Percentiles rank a stretch among this genome's conserved stretches.
These are phyloP conservation scores for Calonectria pauciramosa DNA, from an alignment of 2,329 filamentous ascomycete genomes.

Conservation along the genomic window DNA sequence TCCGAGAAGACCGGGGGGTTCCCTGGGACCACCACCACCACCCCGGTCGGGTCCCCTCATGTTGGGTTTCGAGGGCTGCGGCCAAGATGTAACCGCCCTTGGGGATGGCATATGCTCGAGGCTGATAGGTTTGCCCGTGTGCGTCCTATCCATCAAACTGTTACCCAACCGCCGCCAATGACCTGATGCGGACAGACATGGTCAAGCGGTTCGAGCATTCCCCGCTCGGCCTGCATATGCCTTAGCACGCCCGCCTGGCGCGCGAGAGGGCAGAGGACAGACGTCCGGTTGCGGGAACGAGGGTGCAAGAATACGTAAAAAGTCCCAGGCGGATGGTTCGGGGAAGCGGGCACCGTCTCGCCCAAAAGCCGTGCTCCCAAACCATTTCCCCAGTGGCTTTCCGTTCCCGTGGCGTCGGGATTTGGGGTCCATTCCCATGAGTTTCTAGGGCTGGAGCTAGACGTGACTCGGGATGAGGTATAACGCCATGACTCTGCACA, in stretches of 20 bases:
- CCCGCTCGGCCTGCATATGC: slow-evolving; percentile 3
- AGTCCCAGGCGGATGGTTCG: slow-evolving; percentile 28
- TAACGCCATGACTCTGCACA: not conserved
- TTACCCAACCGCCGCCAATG: slow-evolving; percentile 12
- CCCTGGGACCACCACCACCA: not conserved
- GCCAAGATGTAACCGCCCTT: slow-evolving; percentile 6
- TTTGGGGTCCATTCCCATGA: not conserved
- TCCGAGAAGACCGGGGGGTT: not conserved
- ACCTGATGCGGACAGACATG: slow-evolving; percentile 9
- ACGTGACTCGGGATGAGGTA: not conserved
- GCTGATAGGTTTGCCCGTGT: not conserved
- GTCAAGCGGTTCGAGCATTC: not conserved
- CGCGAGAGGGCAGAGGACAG: not conserved
- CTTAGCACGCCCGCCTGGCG: not conserved
- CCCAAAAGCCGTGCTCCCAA: slow-evolving; percentile 1
- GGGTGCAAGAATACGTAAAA: not conserved
- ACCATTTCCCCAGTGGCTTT: slow-evolving; percentile 1
- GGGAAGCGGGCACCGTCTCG: slow-evolving; percentile 15
- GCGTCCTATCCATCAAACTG: not conserved
- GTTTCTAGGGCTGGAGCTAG: not conserved
- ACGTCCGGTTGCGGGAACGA: not conserved
- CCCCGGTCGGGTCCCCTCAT: not conserved
- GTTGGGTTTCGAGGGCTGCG: not conserved
- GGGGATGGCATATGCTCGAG: not conserved
- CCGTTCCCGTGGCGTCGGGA: slow-evolving; percentile 20